Conservation (phyloP, 345 rosid genomes). For the Citrus medica region DNA sequence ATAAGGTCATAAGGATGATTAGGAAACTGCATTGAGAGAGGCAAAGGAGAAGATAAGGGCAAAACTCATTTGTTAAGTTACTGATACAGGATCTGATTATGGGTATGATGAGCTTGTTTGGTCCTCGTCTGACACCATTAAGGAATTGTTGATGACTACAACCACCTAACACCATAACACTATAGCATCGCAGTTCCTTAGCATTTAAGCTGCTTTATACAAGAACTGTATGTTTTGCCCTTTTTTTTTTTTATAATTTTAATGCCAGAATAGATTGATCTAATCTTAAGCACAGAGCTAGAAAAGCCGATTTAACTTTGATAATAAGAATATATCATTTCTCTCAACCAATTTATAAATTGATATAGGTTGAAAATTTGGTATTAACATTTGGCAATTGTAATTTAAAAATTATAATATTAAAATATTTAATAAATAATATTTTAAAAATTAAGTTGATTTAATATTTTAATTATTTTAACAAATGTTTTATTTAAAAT, state of each 20-base stretch:
- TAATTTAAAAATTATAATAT: too few species aligned
- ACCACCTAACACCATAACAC: too few species aligned
- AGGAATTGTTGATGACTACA: neutral
- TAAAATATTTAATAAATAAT: too few species aligned
- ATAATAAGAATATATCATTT: too few species aligned
- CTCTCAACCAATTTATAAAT: neutral
- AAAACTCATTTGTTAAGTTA: too few species aligned
- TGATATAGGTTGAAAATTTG: neutral
- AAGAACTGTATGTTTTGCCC: neutral
- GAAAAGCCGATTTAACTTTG: neutral
- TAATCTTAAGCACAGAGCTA: neutral
- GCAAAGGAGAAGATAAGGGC: conserved; percentile 62
- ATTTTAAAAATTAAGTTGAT: too few species aligned
- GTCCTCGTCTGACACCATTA: too few species aligned
- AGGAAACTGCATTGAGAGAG: conserved; percentile 60
- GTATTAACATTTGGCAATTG: fast-evolving
- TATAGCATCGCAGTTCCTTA: neutral
- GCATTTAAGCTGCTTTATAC: neutral
- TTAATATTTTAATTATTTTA: too few species aligned
- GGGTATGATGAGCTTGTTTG: too few species aligned
- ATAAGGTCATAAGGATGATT: conserved; percentile 63
- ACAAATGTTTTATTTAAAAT: too few species aligned
- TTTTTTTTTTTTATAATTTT: neutral
- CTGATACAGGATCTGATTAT: too few species aligned
- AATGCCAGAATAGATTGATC: neutral